A percentile compares a stretch with the other conserved stretches of the same genome.
Conservation (phyloP, 75 land plant species). For the Chamaecyparis obtusa region DNA sequence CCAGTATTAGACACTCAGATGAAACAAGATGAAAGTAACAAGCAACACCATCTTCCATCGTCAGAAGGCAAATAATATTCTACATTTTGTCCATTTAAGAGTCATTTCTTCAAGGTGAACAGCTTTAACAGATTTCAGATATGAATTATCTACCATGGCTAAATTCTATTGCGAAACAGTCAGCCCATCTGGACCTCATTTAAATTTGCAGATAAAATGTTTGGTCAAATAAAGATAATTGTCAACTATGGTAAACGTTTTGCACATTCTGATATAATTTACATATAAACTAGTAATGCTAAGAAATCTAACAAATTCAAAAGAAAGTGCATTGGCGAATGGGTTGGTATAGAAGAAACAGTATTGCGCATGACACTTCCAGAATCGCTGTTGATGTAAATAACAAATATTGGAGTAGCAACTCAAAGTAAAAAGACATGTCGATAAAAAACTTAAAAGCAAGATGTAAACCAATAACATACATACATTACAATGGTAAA, state of each 20-base stretch:
- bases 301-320: background rate
- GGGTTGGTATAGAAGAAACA: background rate
- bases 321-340: background rate
- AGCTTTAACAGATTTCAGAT: too few relatives aligned
- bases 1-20: too few relatives aligned
- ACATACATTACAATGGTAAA: background rate
- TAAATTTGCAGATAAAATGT: background rate
- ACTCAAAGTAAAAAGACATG: background rate
- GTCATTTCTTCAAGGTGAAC: too few relatives aligned
- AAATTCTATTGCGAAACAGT: too few relatives aligned
- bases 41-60: too few relatives aligned
- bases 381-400: background rate
- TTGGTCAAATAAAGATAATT: background rate
- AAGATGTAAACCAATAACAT: too few relatives aligned
- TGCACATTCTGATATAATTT: background rate
- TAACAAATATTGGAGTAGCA: background rate
- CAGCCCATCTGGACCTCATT: background rate
- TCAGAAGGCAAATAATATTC: too few relatives aligned
- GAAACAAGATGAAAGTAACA: too few relatives aligned
- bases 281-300: background rate
- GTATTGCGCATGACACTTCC: background rate
- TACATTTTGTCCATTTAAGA: too few relatives aligned
- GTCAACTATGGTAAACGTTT: background rate
- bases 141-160: too few relatives aligned
- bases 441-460: too few relatives aligned